phyloP scores from a whole-genome alignment of 495 filamentous ascomycete species.

The Aspergillus affinis region DNA sequence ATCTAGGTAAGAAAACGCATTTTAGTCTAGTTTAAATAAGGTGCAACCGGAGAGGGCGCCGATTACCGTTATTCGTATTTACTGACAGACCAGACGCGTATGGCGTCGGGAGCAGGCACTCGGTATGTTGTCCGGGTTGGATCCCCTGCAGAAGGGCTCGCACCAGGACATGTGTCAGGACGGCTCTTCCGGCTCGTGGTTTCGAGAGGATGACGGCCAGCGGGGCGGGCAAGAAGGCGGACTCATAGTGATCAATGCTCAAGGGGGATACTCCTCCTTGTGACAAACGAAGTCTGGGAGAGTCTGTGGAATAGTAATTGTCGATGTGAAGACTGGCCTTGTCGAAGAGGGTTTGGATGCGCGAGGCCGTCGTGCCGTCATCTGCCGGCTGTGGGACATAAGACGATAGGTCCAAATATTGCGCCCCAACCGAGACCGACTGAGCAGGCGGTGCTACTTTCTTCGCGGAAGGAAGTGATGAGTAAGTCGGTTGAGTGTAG shows the following conservation, averaged over 20 bases:
- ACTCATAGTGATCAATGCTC: slow-evolving; percentile 18
- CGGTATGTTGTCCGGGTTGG: slow-evolving; percentile 8
- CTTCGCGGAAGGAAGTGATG: not conserved
- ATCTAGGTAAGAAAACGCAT: slow-evolving; percentile 2
- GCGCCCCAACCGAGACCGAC: not conserved
- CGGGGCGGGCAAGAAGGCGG: slow-evolving; percentile 13
- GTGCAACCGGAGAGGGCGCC: too few species aligned
- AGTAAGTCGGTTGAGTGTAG: not conserved
- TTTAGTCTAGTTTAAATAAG: not conserved
- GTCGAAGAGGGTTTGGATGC: slow-evolving; percentile 28
- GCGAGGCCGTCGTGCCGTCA: slow-evolving; percentile 18
- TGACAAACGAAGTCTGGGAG: not conserved
- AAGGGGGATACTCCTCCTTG: slow-evolving; percentile 1
- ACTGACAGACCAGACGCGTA: slow-evolving; percentile 9
- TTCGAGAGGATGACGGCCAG: slow-evolving; percentile 18
- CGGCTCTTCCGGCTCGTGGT: slow-evolving; percentile 13
- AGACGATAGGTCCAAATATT: not conserved
- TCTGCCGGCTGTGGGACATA: slow-evolving; percentile 25
- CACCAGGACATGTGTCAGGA: slow-evolving; percentile 24
- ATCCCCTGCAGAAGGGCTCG: slow-evolving; percentile 20
- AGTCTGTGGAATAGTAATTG: slow-evolving; percentile 26
- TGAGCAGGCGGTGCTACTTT: not conserved
- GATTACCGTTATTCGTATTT: not conserved
- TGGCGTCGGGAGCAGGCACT: slow-evolving; percentile 18
- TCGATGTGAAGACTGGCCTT: slow-evolving; percentile 29